Conservation (phyloP, 352 stramenopile species). For the Elongisporangium prolatum region DNA sequence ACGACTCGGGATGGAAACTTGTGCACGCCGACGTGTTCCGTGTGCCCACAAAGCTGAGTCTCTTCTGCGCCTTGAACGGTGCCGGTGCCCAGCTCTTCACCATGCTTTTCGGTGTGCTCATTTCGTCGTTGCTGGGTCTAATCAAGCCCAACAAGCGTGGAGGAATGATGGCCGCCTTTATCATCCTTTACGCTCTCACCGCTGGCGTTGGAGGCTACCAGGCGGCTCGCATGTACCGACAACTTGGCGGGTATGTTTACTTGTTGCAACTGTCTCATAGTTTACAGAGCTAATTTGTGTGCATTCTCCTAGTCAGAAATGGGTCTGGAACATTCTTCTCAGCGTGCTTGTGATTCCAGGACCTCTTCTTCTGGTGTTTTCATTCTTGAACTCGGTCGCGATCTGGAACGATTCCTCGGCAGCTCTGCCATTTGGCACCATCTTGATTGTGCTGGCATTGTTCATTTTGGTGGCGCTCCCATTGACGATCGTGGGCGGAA, state of each 20-base stretch:
- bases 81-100: conserved; percentile 93
- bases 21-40: conserved; percentile 97
- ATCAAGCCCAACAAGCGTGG: conserved; percentile 93
- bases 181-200: conserved; percentile 94
- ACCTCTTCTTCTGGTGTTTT: conserved; percentile 90
- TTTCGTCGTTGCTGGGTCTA: conserved; percentile 87
- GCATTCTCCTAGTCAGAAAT: conserved; percentile 54
- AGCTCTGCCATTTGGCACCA: conserved; percentile 94
- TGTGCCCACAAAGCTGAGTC: conserved; percentile 84
- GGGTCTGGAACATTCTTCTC: conserved; percentile 94
- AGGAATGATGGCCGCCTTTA: conserved; percentile 91
- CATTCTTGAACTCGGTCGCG: conserved; percentile 94
- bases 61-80: conserved; percentile 92
- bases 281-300: too few relatives aligned
- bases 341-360: conserved; percentile 90
- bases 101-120: conserved; percentile 89
- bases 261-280: too few relatives aligned
- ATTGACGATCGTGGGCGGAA: conserved; percentile 92
- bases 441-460: conserved; percentile 92
- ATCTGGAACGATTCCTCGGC: conserved; percentile 94
- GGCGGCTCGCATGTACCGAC: conserved; percentile 91
- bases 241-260: conserved; percentile 85
- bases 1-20: conserved; percentile 97
- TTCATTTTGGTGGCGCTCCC: conserved; percentile 93
- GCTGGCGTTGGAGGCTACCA: conserved; percentile 92